Conservation (phyloP, 495 filamentous ascomycete species). For the Hypoxylon fuscum region DNA sequence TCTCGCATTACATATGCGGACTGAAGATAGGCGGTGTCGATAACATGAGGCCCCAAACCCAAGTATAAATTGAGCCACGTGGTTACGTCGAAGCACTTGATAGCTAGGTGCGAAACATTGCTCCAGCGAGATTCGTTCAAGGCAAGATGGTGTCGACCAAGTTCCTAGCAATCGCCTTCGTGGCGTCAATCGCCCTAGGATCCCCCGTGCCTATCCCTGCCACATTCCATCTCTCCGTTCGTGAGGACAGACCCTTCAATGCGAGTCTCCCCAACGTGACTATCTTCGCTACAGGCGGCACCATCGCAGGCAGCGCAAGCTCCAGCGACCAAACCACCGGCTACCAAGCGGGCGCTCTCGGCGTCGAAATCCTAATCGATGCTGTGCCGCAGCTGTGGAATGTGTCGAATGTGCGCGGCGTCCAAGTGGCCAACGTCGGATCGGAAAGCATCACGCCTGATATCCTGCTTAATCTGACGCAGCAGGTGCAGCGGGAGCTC, state of each 20-base stretch:
- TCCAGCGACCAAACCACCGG: slow-evolving; percentile 58
- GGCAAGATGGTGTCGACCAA: slow-evolving; percentile 48
- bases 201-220: slow-evolving; percentile 12
- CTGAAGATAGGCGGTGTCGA: slow-evolving; percentile 2
- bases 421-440: slow-evolving; percentile 53
- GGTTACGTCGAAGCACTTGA: neutral
- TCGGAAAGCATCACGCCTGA: slow-evolving; percentile 51
- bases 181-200: slow-evolving; percentile 8
- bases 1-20: slow-evolving; percentile 8
- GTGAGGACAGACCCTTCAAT: slow-evolving; percentile 50
- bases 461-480: slow-evolving; percentile 54
- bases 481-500: slow-evolving; percentile 52
- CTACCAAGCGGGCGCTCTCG: slow-evolving; percentile 56
- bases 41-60: slow-evolving; percentile 13
- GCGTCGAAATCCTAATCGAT: slow-evolving; percentile 49
- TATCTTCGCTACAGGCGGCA: slow-evolving; percentile 61
- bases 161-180: slow-evolving; percentile 7
- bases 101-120: neutral
- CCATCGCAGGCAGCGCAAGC: slow-evolving; percentile 56
- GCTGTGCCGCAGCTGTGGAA: slow-evolving; percentile 55
- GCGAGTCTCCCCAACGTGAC: slow-evolving; percentile 59
- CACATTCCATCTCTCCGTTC: slow-evolving; percentile 6
- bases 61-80: neutral
- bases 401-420: slow-evolving; percentile 57
- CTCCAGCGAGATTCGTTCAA: slow-evolving; percentile 33